Evolutionary conservation across 371 early-diverging fungal species (phyloP).

Genomic region (Parasitella parasitica): DNA sequence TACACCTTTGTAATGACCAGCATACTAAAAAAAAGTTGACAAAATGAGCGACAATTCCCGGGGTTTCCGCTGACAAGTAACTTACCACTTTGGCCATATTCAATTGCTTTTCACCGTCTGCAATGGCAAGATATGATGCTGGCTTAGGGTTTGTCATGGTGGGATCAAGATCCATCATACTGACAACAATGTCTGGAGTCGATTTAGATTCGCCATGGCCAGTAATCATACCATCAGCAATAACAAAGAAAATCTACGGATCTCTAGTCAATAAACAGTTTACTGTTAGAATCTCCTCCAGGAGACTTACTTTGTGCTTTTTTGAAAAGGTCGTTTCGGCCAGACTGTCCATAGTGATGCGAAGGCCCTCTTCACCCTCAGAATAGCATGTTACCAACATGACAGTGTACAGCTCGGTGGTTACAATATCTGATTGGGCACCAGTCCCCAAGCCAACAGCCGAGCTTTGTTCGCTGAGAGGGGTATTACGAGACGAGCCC

Average conservation of each 20-base stretch:
- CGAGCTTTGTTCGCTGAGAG: constrained; percentile 11
- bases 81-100: constrained; percentile 95
- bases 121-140: constrained; percentile 86
- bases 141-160: constrained; percentile 58
- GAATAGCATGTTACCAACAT: constrained; percentile 79
- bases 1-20: constrained; percentile 87
- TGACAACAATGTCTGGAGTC: constrained; percentile 69
- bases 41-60: too few relatives aligned
- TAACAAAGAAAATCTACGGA: constrained; percentile 50
- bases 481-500: too few relatives aligned
- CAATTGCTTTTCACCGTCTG: constrained; percentile 87
- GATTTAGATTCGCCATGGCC: constrained; percentile 35
- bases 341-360: constrained; percentile 81
- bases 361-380: constrained; percentile 75
- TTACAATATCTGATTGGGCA: constrained; percentile 33
- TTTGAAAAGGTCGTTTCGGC: constrained; percentile 66
- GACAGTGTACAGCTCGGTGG: constrained; percentile 49
- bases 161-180: constrained; percentile 63
- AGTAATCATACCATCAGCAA: constrained; percentile 50
- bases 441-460: constrained; percentile 11
- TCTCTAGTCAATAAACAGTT: too few relatives aligned
- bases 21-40: too few relatives aligned
- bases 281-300: too few relatives aligned
- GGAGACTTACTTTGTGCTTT: constrained; percentile 54
- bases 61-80: too few relatives aligned